A percentile compares a stretch with the other conserved stretches of the same genome.
Conservation (phyloP, 768 basidiomycete species). For the Hirschioporus abietinus region DNA sequence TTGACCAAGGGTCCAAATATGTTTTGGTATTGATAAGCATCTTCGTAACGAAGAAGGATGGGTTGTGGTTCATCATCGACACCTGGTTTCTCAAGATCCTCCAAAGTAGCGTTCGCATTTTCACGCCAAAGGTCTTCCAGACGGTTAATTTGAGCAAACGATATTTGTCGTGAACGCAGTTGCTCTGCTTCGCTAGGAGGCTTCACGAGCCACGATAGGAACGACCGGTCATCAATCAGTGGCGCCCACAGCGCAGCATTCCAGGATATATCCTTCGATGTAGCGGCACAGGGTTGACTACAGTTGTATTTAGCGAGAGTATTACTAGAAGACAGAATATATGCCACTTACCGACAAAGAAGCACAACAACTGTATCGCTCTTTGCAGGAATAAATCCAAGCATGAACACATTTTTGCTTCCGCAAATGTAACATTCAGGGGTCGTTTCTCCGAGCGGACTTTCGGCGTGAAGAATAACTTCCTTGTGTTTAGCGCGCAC, state of each 20-base stretch:
- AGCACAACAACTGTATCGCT: conserved; percentile 98
- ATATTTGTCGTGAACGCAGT: conserved; percentile 93
- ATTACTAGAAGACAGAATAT: conserved; percentile 6
- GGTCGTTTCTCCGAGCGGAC: conserved; percentile 92
- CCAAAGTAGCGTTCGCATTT: conserved; percentile 88
- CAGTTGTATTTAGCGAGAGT: conserved; percentile 7
- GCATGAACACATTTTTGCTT: conserved; percentile 98
- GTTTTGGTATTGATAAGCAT: conserved; percentile 99
- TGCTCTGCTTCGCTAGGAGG: conserved; percentile 96
- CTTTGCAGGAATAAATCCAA: conserved; percentile 99
- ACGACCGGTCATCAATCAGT: conserved; percentile 95
- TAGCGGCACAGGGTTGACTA: conserved; percentile 96
- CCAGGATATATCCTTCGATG: conserved; percentile 98
- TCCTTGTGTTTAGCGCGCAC: conserved; percentile 99
- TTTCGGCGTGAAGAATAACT: conserved; percentile 92
- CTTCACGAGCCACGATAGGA: conserved; percentile 99
- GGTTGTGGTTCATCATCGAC: conserved; percentile 97
- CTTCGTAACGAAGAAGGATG: conserved; percentile 87
- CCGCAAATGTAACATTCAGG: conserved; percentile 99
- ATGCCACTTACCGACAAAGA: conserved; percentile 75
- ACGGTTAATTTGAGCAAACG: conserved; percentile 94
- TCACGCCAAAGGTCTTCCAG: conserved; percentile 98
- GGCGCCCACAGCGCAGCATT: conserved; percentile 97
- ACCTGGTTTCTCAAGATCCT: conserved; percentile 95
- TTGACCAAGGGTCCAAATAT: conserved; percentile 99